Base-by-base conservation (phyloP, 129 eudicot species). In the Helianthus annuus region DNA sequence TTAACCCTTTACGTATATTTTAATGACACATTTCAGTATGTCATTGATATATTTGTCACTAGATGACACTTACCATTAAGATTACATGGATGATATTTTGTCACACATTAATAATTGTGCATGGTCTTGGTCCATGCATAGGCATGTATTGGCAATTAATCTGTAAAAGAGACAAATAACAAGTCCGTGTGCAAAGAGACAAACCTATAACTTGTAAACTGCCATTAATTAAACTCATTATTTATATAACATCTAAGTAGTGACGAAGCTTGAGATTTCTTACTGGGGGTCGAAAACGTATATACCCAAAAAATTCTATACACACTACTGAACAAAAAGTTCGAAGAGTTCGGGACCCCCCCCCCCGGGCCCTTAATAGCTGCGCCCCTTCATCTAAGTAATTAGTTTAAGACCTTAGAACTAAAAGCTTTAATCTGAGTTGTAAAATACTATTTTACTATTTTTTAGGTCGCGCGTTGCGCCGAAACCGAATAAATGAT, bases 41-140 rank as follows among this genome's bases (percentile, higher is more conserved):
- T 59, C 42, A 58, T 13, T 27, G 29, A 29, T 58, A 27, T 12
- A 27, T 27, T 11, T 27, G 12, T 29, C 42, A 29, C 64, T 29
- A 59, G 64, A 59, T 59, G 64, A 12, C 42, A 59, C 64, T 59
- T 59, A 59, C 13, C 42, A 59, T 59, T 29, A 59, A 29, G 36
- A 6, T 73, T 48, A 63, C 64, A 74, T 48, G 17, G 60, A 72
- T 32, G 60, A 32, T 62, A 11, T 36, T 7, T 72, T 60, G n/a
- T 6, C 34, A 71, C 44, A 48, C 61, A 48, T 10, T 74, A 69
- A 34, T 51, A 49, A 39, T 48, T 13, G 64, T 57, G 4, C 39
- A 13, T 54, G n/a, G 58, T 64, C 8, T 64, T 39, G 71, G 45
- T 24, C 45, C 67, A 66, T 75, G 68, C 49, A 66, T 75, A 72